phyloP scores from a whole-genome alignment of 1,284 basidiomycete genomes.

The Rhodotorula sp. region DNA sequence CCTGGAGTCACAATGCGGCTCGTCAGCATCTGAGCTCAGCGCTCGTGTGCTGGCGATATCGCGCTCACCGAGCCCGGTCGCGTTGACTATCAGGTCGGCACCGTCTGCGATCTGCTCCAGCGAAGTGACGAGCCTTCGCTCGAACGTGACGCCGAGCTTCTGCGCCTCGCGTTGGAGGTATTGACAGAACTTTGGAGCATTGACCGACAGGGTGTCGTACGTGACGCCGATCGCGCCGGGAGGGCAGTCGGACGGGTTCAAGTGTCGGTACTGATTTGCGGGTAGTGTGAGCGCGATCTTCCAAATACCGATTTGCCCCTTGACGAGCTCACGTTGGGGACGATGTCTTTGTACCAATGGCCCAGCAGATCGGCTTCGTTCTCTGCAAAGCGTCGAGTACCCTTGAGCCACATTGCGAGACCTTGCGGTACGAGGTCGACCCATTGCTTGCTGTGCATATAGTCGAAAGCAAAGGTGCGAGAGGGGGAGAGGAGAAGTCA shows the following conservation, averaged over 20 bases:
- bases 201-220: conserved; percentile 51
- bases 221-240: conserved; percentile 47
- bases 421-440: conserved; percentile 58
- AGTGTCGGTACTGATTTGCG: conserved; percentile 51
- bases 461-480: too few relatives aligned
- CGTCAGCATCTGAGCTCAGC: neutral
- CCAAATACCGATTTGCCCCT: neutral
- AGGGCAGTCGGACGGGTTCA: conserved; percentile 44
- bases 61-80: conserved; percentile 51
- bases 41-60: too few relatives aligned
- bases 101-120: conserved; percentile 49
- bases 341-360: conserved; percentile 59
- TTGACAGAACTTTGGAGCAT: conserved; percentile 50
- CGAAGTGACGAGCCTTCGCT: conserved; percentile 47
- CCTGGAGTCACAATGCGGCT: conserved; percentile 52
- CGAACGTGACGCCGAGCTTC: conserved; percentile 46
- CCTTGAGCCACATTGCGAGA: conserved; percentile 54
- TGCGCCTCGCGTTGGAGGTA: conserved; percentile 47
- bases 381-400: conserved; percentile 14
- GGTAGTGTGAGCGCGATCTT: neutral
- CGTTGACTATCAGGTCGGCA: conserved; percentile 52
- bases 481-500: neutral
- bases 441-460: conserved; percentile 53
- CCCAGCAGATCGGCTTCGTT: conserved; percentile 38
- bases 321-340: conserved; percentile 54